Evolutionary conservation across 2,329 filamentous ascomycete species (phyloP), one percentile per base, ranked within the genome.

Genomic region (Apiospora marii): DNA sequence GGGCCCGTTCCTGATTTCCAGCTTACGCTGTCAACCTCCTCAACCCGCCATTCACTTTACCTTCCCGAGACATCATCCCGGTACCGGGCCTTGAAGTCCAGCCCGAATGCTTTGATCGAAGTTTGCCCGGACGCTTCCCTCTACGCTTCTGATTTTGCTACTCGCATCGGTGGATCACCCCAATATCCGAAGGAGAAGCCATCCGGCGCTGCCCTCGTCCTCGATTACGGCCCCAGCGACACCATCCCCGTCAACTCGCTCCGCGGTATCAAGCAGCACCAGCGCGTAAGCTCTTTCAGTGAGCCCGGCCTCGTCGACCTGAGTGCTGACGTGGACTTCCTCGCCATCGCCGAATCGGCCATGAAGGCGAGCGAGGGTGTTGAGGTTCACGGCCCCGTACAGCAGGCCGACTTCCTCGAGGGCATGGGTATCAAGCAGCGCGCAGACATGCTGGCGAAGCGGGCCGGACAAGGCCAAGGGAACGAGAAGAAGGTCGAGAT

Each of bases 251-350:
- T 93, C 73, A 97, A 98, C 86, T 97, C 95, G 0, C 88, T 99
- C 30, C 93, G 96, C 44, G 96, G 96, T 30, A 98, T 99, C 81
- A 90, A 91, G 48, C 86, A 88, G 19, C 96, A 99, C 84, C 85
- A 87, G 34, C 87, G 88, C 34, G 93, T 97, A 67, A 95, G 91
- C 30, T 94, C 96, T 4, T 94, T 99, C 78, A 87, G 89, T 0
- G 87, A 90, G 7, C 93, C 96, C 0, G 96, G 96, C 0, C 88
- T 92, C 37, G 95, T 97, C 3, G 96, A 99, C 80, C 86, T 99
- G 30, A 95, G 92, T 76, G 96, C 94, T 0, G 96, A 99, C 80
- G 96, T 99, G 0, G 96, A 99, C 82, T 99, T 99, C 80, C 89
- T 90, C 0, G 94, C 92, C 14, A 85, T 99, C 1, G 95, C 95